Evolutionary conservation across 2,329 filamentous ascomycete genomes (phyloP).

Genomic region (Laburnicola sp.): DNA sequence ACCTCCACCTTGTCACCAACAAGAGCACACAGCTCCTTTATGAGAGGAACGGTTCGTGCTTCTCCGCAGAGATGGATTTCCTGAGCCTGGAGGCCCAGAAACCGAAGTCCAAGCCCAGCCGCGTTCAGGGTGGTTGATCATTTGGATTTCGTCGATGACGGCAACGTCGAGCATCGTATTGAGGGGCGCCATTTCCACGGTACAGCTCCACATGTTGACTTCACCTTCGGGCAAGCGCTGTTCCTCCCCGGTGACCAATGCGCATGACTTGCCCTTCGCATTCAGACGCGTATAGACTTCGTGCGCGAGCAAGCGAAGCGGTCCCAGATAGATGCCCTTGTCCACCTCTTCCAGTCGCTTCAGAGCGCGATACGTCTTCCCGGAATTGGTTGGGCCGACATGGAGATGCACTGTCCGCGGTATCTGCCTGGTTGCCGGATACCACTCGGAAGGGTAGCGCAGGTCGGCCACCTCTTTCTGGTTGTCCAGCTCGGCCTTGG

Average conservation of each 20-base stretch:
- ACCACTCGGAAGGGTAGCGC: slow-evolving; percentile 91
- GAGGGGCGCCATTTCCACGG: slow-evolving; percentile 83
- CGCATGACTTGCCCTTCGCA: slow-evolving; percentile 74
- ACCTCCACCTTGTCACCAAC: slow-evolving; percentile 82
- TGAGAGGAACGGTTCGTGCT: slow-evolving; percentile 75
- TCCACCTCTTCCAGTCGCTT: slow-evolving; percentile 77
- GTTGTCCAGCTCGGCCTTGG: slow-evolving; percentile 41
- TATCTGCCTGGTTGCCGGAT: slow-evolving; percentile 75
- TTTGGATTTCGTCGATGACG: slow-evolving; percentile 98
- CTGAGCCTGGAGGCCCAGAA: slow-evolving; percentile 81
- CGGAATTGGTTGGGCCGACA: slow-evolving; percentile 95
- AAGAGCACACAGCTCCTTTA: slow-evolving; percentile 74
- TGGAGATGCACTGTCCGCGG: slow-evolving; percentile 88
- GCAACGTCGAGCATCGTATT: slow-evolving; percentile 75
- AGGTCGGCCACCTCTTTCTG: slow-evolving; percentile 69
- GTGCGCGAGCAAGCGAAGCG: slow-evolving; percentile 83
- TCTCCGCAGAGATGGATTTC: slow-evolving; percentile 96
- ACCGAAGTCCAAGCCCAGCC: slow-evolving; percentile 94
- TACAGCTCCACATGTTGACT: slow-evolving; percentile 73
- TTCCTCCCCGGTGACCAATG: slow-evolving; percentile 89
- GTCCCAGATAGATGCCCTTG: slow-evolving; percentile 85
- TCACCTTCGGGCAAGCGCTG: slow-evolving; percentile 65
- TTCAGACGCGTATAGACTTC: slow-evolving; percentile 90
- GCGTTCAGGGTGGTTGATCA: slow-evolving; percentile 79
- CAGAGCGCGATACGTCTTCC: slow-evolving; percentile 94